Percentiles rank a stretch among this genome's conserved stretches.
These are phyloP conservation scores for Xylaria sp. DNA, from an alignment of 2,329 filamentous ascomycete species.

Conservation along the genomic window DNA sequence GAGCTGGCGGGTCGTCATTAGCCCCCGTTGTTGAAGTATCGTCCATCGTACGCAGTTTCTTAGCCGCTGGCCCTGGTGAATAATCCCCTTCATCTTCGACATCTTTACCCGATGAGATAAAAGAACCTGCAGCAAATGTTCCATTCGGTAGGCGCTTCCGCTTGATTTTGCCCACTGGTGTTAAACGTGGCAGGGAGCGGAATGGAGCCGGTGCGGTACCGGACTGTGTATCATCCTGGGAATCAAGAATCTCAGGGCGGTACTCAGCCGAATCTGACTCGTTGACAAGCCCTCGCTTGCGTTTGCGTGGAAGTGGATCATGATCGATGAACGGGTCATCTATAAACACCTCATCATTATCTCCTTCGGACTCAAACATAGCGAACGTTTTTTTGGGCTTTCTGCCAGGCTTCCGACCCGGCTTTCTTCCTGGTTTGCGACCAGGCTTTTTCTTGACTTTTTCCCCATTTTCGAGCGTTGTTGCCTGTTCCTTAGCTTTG, in stretches of 20 bases:
- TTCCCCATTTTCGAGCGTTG: constrained; percentile 32
- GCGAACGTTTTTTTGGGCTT: constrained; percentile 42
- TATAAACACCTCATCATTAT: constrained; percentile 35
- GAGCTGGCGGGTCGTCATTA: constrained; percentile 27
- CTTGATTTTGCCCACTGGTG: constrained; percentile 13
- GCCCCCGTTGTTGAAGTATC: constrained; percentile 27
- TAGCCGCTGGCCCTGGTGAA: constrained; percentile 33
- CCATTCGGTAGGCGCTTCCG: constrained; percentile 26
- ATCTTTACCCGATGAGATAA: constrained; percentile 11
- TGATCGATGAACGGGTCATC: constrained; percentile 35
- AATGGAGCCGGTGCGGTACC: constrained; percentile 19
- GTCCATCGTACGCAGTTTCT: constrained; percentile 29
- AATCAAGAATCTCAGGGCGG: constrained; percentile 31
- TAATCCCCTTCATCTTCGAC: constrained; percentile 26
- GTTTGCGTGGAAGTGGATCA: constrained; percentile 32
- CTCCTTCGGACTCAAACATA: constrained; percentile 35
- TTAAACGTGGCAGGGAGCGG: constrained; percentile 1
- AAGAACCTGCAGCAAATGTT: constrained; percentile 25
- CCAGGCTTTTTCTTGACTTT: constrained; percentile 39
- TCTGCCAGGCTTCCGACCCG: constrained; percentile 38
- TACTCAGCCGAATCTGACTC: constrained; percentile 40
- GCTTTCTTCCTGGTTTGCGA: constrained; percentile 40
- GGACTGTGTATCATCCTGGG: constrained; percentile 36
- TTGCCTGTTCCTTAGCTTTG: constrained; percentile 38
- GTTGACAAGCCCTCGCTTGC: constrained; percentile 34